Evolutionary conservation across 768 basidiomycete genomes (phyloP).

Genomic region (Mycena crocata): DNA sequence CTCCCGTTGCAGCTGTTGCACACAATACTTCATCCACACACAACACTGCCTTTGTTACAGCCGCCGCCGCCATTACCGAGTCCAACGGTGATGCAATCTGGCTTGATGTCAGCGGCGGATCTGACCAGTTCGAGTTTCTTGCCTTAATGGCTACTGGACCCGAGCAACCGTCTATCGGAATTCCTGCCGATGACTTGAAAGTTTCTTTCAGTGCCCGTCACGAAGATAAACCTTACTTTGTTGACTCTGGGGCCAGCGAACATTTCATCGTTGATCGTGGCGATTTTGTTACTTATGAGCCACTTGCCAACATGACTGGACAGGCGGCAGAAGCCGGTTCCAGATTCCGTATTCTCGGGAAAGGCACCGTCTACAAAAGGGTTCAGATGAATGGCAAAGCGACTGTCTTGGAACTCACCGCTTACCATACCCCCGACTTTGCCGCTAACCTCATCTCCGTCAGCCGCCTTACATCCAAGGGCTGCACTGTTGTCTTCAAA

Average conservation of each 20-base stretch:
- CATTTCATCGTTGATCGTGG: constrained; percentile 21
- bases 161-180: neutral
- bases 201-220: neutral
- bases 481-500: neutral
- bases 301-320: neutral
- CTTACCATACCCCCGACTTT: neutral
- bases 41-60: neutral
- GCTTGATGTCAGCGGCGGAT: no score
- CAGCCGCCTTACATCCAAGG: neutral
- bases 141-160: neutral
- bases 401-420: neutral
- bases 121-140: constrained; percentile 12
- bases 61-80: no score
- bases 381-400: neutral
- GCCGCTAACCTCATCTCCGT: neutral
- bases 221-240: neutral
- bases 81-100: no score
- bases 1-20: neutral
- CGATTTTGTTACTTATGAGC: constrained; percentile 14
- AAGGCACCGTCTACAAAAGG: constrained; percentile 4
- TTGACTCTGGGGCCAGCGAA: constrained; percentile 26
- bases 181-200: neutral
- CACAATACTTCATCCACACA: no score
- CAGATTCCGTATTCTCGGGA: constrained; percentile 16
- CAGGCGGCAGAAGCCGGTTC: neutral